phyloP scores from a whole-genome alignment of 2,329 filamentous ascomycete species.

The Colletotrichum trifolii region DNA sequence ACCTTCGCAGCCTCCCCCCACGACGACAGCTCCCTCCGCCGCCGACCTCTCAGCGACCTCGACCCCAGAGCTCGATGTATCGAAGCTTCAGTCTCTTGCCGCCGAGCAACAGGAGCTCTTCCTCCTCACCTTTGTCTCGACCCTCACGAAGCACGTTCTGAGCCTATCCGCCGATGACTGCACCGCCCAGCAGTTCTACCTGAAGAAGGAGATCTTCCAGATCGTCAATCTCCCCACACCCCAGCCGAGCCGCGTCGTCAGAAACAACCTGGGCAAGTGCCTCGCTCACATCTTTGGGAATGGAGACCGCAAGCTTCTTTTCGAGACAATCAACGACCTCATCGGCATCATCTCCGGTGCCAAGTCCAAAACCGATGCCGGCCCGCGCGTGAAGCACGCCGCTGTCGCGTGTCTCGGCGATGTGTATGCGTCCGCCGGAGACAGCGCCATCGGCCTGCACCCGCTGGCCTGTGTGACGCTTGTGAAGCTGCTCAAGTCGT shows the following conservation, averaged over 20 bases:
- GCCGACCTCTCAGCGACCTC: constrained; percentile 55
- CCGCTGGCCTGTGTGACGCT: constrained; percentile 77
- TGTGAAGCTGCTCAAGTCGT: constrained; percentile 82
- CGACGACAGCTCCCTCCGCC: constrained; percentile 46
- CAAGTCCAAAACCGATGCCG: constrained; percentile 80
- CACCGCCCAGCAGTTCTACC: constrained; percentile 87
- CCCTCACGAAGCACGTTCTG: constrained; percentile 83
- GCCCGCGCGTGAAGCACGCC: constrained; percentile 84
- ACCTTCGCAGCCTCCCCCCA: constrained; percentile 35
- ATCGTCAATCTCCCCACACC: constrained; percentile 86
- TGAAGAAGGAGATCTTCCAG: constrained; percentile 95
- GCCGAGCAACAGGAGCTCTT: constrained; percentile 97
- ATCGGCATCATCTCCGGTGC: constrained; percentile 76
- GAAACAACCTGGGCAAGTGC: constrained; percentile 88
- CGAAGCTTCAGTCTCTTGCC: constrained; percentile 88
- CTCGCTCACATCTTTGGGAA: constrained; percentile 84
- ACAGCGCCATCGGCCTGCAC: constrained; percentile 89
- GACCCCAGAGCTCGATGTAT: constrained; percentile 85
- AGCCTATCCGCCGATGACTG: constrained; percentile 81
- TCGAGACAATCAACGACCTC: constrained; percentile 94
- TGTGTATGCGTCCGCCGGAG: constrained; percentile 90
- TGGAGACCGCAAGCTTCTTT: constrained; percentile 90
- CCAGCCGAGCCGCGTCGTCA: constrained; percentile 85
- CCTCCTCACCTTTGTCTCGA: constrained; percentile 87
- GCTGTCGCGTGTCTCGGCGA: constrained; percentile 88